Evolutionary conservation across 2,329 filamentous ascomycete genomes (phyloP).

Genomic region (Endocalyx cinctus): DNA sequence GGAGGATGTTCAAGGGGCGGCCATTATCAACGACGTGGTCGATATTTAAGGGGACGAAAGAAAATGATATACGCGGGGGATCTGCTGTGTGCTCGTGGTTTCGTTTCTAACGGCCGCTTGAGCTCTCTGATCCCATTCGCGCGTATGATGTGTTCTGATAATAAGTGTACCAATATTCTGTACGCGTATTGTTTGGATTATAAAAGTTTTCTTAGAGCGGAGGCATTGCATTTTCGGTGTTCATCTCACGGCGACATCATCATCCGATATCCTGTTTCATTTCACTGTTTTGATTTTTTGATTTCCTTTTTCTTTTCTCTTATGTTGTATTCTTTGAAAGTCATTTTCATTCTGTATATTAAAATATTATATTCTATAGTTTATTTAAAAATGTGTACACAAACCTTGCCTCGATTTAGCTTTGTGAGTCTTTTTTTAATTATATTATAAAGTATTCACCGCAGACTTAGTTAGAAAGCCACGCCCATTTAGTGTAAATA

Average conservation of each 20-base stretch:
- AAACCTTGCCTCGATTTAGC: too few relatives aligned
- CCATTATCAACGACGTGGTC: background rate
- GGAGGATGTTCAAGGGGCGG: background rate
- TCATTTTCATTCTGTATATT: too few relatives aligned
- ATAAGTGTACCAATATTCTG: background rate
- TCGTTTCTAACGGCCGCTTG: slow-evolving; percentile 8
- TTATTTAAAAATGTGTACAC: too few relatives aligned
- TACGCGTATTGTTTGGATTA: background rate
- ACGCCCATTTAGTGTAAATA: too few relatives aligned
- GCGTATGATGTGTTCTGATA: background rate
- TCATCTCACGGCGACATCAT: background rate
- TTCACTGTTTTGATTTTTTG: background rate
- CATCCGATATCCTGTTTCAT: background rate
- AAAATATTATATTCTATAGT: too few relatives aligned
- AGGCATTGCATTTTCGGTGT: too few relatives aligned
- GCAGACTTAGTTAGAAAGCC: too few relatives aligned
- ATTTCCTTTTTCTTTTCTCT: background rate
- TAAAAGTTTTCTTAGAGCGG: background rate
- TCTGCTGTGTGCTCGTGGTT: slow-evolving; percentile 17
- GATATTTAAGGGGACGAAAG: background rate
- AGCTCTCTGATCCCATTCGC: slow-evolving; percentile 14
- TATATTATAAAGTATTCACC: too few relatives aligned
- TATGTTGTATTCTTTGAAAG: too few relatives aligned
- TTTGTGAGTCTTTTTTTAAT: too few relatives aligned
- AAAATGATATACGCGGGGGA: background rate